Evolutionary conservation across 768 basidiomycete genomes (phyloP).

Genomic region (Trametes cingulata): DNA sequence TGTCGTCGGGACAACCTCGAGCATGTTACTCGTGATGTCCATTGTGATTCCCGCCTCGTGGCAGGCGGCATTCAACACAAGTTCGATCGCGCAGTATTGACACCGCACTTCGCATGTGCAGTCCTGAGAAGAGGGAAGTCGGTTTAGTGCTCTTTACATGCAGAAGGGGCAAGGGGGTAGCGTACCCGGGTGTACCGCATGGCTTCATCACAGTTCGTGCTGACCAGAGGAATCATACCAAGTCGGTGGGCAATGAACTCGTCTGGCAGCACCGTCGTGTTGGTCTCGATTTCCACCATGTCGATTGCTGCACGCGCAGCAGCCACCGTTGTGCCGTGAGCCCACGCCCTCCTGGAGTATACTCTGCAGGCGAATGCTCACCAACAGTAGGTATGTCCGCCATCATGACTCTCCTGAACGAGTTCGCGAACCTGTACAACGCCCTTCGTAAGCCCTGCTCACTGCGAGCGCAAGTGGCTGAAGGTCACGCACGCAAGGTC

Average conservation of each 20-base stretch:
- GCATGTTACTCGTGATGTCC: conserved; percentile 83
- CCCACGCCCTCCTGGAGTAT: not conserved
- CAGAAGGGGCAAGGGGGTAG: conserved; percentile 10
- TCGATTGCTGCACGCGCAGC: conserved; percentile 73
- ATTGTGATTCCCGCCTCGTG: conserved; percentile 66
- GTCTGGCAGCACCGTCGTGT: conserved; percentile 92
- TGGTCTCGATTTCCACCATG: conserved; percentile 89
- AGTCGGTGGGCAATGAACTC: conserved; percentile 97
- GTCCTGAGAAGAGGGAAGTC: conserved; percentile 54
- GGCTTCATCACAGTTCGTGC: conserved; percentile 84
- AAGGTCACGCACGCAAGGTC: conserved; percentile 78
- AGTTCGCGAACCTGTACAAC: conserved; percentile 81
- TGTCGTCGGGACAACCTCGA: conserved; percentile 56
- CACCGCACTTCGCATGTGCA: conserved; percentile 88
- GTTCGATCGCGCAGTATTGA: conserved; percentile 79
- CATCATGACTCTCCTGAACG: conserved; percentile 89
- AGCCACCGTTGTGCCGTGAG: conserved; percentile 1
- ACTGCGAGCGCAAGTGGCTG: not conserved
- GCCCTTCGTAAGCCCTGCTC: conserved; percentile 3
- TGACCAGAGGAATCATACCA: conserved; percentile 90
- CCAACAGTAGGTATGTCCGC: conserved; percentile 97
- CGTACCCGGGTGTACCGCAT: conserved; percentile 77
- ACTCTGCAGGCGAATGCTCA: conserved; percentile 39
- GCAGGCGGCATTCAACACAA: conserved; percentile 78
- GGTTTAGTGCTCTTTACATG: not conserved